Base-by-base conservation (phyloP, 768 basidiomycete species). In the Suillus weaverae region DNA sequence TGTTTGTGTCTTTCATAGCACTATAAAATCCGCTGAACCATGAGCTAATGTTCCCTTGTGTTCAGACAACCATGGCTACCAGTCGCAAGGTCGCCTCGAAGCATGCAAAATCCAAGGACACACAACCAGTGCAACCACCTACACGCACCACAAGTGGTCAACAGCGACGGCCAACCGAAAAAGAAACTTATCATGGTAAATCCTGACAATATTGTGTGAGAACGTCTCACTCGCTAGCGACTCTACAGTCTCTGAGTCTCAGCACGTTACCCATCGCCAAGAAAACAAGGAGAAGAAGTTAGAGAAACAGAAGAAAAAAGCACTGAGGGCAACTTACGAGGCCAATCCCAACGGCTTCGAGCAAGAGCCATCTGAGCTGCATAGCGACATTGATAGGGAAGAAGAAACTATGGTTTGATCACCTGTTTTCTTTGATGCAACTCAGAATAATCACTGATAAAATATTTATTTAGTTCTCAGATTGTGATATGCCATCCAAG, bases 131-230 rank as follows among this genome's bases (percentile, higher is more conserved):
- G 11, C 38, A 38, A 38, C 38, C 38, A 38, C 38, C 38, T 38
- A 13, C 11, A 3, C 11, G 38, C 11, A 38, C 38, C 38, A 3
- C 38, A 38, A 38, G 38, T 38, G 50, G 63, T 30, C 41, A 56
- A 11, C 41, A 64, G 41, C 56, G 44, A 14, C 55, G 56, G n/a
- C 30, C 54, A 5, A 59, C 63, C 33, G 56, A 64, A 46, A n/a
- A 64, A 48, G 63, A 64, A 39, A 64, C 60, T 60, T 60, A 64
- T 20, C 26, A 30, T 20, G 20, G 63, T 64, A 64, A 35, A 26
- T 32, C 9, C 46, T 50, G n/a, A 57, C 13, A 18, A 11, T 57
- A 46, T 62, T 33, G 14, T 60, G 32, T 38, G 36, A n/a, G 39
- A 60, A 35, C 20, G 36, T n/a, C 32, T 51, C 50, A 51, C 50